phyloP scores from a whole-genome alignment of 2,329 filamentous ascomycete genomes.

The Claviceps humidiphila region DNA sequence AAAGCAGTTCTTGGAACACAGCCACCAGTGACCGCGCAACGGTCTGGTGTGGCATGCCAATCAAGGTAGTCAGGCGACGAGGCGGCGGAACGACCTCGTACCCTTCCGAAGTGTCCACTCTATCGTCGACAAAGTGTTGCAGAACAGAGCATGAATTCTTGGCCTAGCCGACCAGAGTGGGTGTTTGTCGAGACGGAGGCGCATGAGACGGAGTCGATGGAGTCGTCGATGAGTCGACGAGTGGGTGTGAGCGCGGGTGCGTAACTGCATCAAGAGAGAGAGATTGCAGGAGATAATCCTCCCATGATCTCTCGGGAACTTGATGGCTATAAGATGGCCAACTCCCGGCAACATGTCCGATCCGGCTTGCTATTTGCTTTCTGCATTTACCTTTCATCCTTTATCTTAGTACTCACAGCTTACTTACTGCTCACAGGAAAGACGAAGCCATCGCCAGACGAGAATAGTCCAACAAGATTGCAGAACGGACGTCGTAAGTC shows the following conservation, averaged over 20 bases:
- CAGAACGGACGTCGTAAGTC: neutral
- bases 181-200: conserved; percentile 1
- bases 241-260: neutral
- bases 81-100: conserved; percentile 7
- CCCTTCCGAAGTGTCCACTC: conserved; percentile 3
- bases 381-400: neutral
- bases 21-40: neutral
- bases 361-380: neutral
- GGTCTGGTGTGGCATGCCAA: conserved; percentile 1
- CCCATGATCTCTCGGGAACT: neutral
- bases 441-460: neutral
- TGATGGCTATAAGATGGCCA: conserved; percentile 2
- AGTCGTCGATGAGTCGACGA: neutral
- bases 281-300: neutral
- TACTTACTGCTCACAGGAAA: neutral
- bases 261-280: neutral
- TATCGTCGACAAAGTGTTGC: neutral
- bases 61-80: conserved; percentile 6
- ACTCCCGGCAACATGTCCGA: neutral
- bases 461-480: neutral
- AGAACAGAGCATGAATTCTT: conserved; percentile 1
- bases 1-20: neutral
- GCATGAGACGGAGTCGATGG: neutral
- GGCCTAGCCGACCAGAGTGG: neutral
- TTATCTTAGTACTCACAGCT: neutral